These are phyloP conservation scores for Bipolaris victoriae DNA, from an alignment of 2,329 filamentous ascomycete species.

Conservation along the genomic window DNA sequence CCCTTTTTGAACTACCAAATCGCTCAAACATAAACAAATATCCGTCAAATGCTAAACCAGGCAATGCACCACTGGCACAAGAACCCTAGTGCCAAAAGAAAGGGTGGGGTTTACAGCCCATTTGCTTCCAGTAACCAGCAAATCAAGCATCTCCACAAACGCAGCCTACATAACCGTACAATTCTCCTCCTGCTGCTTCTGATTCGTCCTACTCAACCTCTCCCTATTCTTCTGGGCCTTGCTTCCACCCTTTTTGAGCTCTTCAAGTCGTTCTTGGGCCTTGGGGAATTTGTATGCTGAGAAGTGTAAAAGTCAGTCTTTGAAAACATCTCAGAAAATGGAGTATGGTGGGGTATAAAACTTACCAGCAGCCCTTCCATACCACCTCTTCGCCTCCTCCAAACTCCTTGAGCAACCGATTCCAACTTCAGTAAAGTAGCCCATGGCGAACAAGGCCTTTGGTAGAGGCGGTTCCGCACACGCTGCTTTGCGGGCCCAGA, in stretches of 20 bases:
- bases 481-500: slow-evolving; percentile 95
- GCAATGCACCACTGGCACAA: background rate
- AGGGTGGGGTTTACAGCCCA: too few species aligned
- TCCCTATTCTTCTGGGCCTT: slow-evolving; percentile 76
- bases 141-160: background rate
- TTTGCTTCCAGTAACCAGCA: background rate
- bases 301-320: slow-evolving; percentile 19
- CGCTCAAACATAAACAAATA: too few species aligned
- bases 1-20: too few species aligned
- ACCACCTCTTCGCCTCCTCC: slow-evolving; percentile 97
- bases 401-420: slow-evolving; percentile 86
- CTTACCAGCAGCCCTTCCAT: slow-evolving; percentile 95
- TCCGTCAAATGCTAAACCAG: too few species aligned
- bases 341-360: slow-evolving; percentile 29
- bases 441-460: slow-evolving; percentile 98
- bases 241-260: slow-evolving; percentile 80
- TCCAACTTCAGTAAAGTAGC: slow-evolving; percentile 94
- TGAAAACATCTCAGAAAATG: too few species aligned
- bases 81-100: background rate
- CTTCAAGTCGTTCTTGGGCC: slow-evolving; percentile 88
- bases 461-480: slow-evolving; percentile 74
- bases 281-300: slow-evolving; percentile 93
- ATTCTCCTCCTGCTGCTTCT: slow-evolving; percentile 85
- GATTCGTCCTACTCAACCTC: slow-evolving; percentile 79
- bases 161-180: slow-evolving; percentile 75